These are phyloP conservation scores for Fusarium sp. DNA, from an alignment of 2,329 filamentous ascomycete species.

Conservation along the genomic window DNA sequence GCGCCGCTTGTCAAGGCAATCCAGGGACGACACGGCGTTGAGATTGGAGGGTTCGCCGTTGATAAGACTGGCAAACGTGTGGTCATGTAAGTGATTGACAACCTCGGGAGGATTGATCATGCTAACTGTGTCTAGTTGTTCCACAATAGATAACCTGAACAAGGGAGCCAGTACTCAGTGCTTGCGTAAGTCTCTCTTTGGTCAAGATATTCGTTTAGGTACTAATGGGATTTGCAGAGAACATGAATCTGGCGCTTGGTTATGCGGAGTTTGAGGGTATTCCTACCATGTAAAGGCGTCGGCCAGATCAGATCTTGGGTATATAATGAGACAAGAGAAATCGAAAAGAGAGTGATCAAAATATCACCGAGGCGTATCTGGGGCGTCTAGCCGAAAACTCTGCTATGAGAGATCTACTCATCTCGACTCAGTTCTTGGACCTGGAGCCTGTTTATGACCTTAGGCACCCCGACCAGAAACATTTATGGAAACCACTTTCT, in stretches of 20 bases:
- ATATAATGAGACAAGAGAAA: background rate
- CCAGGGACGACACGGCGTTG: background rate
- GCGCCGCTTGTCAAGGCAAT: background rate
- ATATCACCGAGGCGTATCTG: too few relatives aligned
- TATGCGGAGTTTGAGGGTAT: conserved; percentile 92
- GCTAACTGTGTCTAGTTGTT: background rate
- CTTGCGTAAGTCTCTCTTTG: background rate
- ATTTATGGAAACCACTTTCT: too few relatives aligned
- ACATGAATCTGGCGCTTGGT: conserved; percentile 90
- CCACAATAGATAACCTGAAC: background rate
- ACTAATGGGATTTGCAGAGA: conserved; percentile 76
- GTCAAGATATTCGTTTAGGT: background rate
- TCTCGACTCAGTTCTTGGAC: too few relatives aligned
- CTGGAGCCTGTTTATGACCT: too few relatives aligned
- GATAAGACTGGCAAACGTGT: background rate
- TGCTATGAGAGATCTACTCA: too few relatives aligned
- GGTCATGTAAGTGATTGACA: background rate
- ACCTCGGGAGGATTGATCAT: background rate
- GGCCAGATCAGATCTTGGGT: background rate
- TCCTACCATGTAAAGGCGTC: conserved; percentile 60
- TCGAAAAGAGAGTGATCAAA: background rate
- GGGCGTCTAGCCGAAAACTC: too few relatives aligned
- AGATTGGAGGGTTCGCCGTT: background rate
- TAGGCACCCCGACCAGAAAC: too few relatives aligned
- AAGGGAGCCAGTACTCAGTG: background rate